Percentiles rank a stretch among this genome's conserved stretches.
Evolutionary conservation across 305 asterid genomes (phyloP).

Genomic region (Solanum chacoense): DNA sequence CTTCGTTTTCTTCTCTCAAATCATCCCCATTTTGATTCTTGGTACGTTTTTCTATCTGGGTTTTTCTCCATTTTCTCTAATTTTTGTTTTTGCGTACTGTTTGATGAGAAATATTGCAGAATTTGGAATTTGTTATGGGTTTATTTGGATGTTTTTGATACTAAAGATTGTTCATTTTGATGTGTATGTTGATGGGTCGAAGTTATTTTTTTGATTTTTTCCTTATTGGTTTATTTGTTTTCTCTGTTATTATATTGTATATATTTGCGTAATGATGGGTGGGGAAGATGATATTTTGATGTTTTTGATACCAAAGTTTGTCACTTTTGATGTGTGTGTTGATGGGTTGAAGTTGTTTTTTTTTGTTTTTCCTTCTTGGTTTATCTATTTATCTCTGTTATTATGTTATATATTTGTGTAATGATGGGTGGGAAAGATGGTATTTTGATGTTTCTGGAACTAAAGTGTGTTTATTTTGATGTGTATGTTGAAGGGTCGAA

Average conservation of each 20-base stretch:
- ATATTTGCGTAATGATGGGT: background rate
- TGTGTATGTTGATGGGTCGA: background rate
- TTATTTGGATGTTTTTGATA: background rate
- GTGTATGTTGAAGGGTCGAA: background rate
- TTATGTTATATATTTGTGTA: background rate
- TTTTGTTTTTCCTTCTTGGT: background rate
- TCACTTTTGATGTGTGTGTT: background rate
- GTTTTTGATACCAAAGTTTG: background rate
- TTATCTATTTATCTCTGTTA: background rate
- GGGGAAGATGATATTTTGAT: background rate
- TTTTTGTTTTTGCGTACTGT: background rate
- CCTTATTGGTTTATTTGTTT: background rate
- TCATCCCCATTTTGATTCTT: constrained; percentile 5
- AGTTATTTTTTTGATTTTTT: background rate
- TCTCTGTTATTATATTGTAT: background rate
- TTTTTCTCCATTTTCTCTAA: constrained; percentile 8
- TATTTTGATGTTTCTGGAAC: background rate
- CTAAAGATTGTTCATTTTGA: background rate
- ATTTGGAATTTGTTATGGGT: background rate
- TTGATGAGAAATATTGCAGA: background rate
- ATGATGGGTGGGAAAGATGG: background rate
- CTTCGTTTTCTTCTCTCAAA: background rate
- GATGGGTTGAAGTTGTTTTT: background rate
- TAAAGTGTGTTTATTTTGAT: background rate
- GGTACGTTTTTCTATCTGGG: background rate